Conservation (phyloP, 2,329 filamentous ascomycete species). For the Fusarium solani-melongenae region DNA sequence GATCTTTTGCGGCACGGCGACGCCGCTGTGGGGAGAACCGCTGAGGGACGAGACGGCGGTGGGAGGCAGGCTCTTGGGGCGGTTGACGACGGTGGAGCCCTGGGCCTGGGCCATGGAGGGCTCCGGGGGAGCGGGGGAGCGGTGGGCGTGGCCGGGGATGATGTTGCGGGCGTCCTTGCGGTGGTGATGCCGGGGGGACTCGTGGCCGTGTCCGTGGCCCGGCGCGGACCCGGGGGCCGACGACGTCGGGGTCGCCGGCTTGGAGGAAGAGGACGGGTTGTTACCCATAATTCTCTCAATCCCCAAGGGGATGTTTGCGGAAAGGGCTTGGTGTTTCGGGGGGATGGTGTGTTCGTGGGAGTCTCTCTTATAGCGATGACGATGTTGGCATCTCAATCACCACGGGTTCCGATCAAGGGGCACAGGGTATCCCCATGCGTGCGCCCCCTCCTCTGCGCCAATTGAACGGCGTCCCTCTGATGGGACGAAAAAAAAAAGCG, state of each 20-base stretch:
- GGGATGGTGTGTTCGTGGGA: too few relatives aligned
- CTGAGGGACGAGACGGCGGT: constrained; percentile 62
- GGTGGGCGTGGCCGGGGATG: constrained; percentile 66
- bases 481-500: not conserved
- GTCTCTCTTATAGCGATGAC: constrained; percentile 25
- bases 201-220: constrained; percentile 35
- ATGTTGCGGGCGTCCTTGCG: constrained; percentile 58
- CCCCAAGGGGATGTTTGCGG: constrained; percentile 10
- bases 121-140: constrained; percentile 70
- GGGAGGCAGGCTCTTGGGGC: constrained; percentile 59
- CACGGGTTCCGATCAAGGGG: not conserved
- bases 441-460: constrained; percentile 30
- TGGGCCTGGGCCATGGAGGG: constrained; percentile 70
- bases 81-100: constrained; percentile 63
- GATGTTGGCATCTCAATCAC: constrained; percentile 28
- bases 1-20: constrained; percentile 44
- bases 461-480: constrained; percentile 10
- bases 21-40: constrained; percentile 57
- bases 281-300: constrained; percentile 48
- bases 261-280: constrained; percentile 53
- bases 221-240: constrained; percentile 42
- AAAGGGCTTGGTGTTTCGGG: too few relatives aligned
- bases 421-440: not conserved
- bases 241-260: constrained; percentile 48
- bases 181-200: constrained; percentile 46